Evolutionary conservation across 208 protist genomes (phyloP), one percentile per base, ranked within the genome.

Genomic region (Leishmania aethiopica): DNA sequence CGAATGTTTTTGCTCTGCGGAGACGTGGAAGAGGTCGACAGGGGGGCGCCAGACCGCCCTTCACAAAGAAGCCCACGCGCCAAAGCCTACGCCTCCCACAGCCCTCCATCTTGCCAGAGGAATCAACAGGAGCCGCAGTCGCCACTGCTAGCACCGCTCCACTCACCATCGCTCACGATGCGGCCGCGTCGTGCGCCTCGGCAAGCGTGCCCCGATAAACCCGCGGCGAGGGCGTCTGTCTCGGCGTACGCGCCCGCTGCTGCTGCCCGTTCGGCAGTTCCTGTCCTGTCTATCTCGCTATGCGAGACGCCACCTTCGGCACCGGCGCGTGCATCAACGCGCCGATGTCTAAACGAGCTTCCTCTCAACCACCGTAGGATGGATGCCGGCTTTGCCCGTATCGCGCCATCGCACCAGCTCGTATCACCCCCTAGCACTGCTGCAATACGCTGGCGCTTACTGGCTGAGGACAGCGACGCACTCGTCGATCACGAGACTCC

Each of bases 241-340:
- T 69, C 45, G 22, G 17, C 10, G 15, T 47, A 57, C 75, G 28
- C 51, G 15, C 6, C 55, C 59, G 59, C 40, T 37, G 64, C 6
- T 40, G 22, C 77, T 8, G 37, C 77, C 22, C 60, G 13, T 70
- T 70, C 62, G 32, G 28, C 62, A 6, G 74, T 83, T 3, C 80
- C 80, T 11, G 74, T 83, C 15, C 19, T 83, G 28, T 19, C 80
- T 22, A 19, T 83, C 47, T 83, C 80, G 15, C 42, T 83, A 28
- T 45, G 80, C n/a, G 49, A 47, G 7, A 37, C 69, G 69, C 22
- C 69, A 49, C 6, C 35, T 42, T 28, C 35, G 35, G 19, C 66
- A 42, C 35, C 35, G 35, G 69, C 40, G 40, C 69, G 69, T 25
- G 3, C 32, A 69, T 25, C 62, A 69, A 40, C 62, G 28, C 32